Conservation (phyloP, 768 basidiomycete species). For the Calocybe indica region DNA sequence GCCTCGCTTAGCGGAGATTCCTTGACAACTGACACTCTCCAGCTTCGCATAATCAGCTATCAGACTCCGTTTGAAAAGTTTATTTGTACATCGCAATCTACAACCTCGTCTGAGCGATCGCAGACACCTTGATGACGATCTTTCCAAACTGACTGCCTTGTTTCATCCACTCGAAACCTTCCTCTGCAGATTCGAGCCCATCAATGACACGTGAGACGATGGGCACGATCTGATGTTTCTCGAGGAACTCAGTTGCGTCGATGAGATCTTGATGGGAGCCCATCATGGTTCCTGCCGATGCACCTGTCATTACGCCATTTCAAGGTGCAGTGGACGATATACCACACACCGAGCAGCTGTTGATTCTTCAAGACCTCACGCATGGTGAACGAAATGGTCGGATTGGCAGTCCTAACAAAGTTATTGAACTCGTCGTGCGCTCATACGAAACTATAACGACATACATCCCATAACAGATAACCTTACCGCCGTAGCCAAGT, state of each 20-base stretch:
- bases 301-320: neutral
- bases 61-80: too few relatives aligned
- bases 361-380: conserved; percentile 71
- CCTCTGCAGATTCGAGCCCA: conserved; percentile 55
- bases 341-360: conserved; percentile 57
- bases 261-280: conserved; percentile 71
- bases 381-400: conserved; percentile 66
- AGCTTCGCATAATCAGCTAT: too few relatives aligned
- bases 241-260: conserved; percentile 66
- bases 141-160: conserved; percentile 73
- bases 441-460: conserved; percentile 10
- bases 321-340: neutral
- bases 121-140: conserved; percentile 49
- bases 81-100: too few relatives aligned
- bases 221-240: conserved; percentile 61
- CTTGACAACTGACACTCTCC: too few relatives aligned
- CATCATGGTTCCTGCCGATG: conserved; percentile 68
- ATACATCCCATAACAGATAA: conserved; percentile 67
- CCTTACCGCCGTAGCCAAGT: conserved; percentile 50
- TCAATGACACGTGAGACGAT: conserved; percentile 66
- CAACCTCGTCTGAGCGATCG: too few relatives aligned
- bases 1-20: too few relatives aligned
- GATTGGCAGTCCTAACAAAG: conserved; percentile 50
- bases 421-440: neutral
- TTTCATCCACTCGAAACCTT: conserved; percentile 66